Evolutionary conservation across 768 basidiomycete genomes (phyloP), one percentile per base, ranked within the genome.

Genomic region (Tulasnella sp.): DNA sequence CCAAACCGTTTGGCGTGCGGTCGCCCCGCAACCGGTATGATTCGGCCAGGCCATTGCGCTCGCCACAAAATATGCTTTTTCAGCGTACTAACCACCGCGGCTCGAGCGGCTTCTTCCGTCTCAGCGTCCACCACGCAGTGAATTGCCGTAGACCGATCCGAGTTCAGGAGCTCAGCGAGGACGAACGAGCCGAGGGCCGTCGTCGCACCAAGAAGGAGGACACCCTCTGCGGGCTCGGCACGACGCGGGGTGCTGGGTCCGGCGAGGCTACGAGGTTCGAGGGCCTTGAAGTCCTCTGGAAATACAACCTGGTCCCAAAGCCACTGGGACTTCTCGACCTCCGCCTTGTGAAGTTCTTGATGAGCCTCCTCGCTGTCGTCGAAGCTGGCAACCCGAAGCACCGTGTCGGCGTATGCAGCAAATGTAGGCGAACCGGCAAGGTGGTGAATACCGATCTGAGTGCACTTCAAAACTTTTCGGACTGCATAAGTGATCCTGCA

Each of bases 291-390:
- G 70, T 70, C 37, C 13, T 70, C 61, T 40, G 76, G 69, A 29
- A 77, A 70, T 20, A n/a, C n/a, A 44, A 77, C 76, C 29, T 77
- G 61, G 35, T 77, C 29, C 76, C 76, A 77, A 26, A 77, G 76
- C 76, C 61, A 72, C 40, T 42, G 35, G 26, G 70, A 26, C 39
- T 29, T 77, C 39, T 35, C 61, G 40, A 42, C 42, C n/a, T 26
- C 69, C 20, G 20, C 20, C 16, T n/a, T 23, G 11, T 71, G 70
- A 23, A 23, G 37, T 32, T 29, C 51, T 39, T 57, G 44, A 18
- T 29, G 26, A 15, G 42, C 73, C 15, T 32, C 70, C 44, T 44
- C 51, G 11, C n/a, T 32, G 18, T 48, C 42, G 18, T 39, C 37
- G 23, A 39, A 57, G 44, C 51, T 13, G 20, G 55, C 51, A 3